These are phyloP conservation scores for Pyricularia grisea DNA, from an alignment of 2,329 filamentous ascomycete species.

Conservation along the genomic window DNA sequence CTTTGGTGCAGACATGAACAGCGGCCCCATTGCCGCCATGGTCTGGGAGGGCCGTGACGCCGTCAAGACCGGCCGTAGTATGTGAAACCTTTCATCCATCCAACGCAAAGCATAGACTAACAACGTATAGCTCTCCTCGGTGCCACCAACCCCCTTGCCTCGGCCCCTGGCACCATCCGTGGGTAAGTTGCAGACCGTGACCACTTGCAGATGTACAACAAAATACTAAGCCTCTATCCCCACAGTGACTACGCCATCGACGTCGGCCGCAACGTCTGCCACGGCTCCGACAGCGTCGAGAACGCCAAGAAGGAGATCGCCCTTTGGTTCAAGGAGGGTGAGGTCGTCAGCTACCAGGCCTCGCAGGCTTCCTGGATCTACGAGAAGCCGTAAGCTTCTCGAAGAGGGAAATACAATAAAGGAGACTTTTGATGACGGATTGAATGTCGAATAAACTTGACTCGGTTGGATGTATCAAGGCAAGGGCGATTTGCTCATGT, in stretches of 20 bases:
- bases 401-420: not conserved
- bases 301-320: slow-evolving; percentile 99
- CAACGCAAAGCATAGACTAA: slow-evolving; percentile 9
- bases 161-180: slow-evolving; percentile 93
- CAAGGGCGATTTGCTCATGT: not conserved
- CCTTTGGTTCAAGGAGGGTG: slow-evolving; percentile 91
- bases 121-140: slow-evolving; percentile 66
- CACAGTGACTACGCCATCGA: slow-evolving; percentile 69
- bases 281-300: slow-evolving; percentile 98
- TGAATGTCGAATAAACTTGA: not conserved
- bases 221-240: not conserved
- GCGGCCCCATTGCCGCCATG: slow-evolving; percentile 97
- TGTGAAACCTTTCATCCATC: slow-evolving; percentile 20
- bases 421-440: not conserved
- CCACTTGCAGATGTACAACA: not conserved
- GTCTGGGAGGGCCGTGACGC: slow-evolving; percentile 98
- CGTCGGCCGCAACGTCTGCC: slow-evolving; percentile 97
- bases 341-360: slow-evolving; percentile 77
- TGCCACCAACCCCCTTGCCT: slow-evolving; percentile 96
- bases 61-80: slow-evolving; percentile 95
- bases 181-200: not conserved
- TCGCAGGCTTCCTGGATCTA: slow-evolving; percentile 91
- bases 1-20: slow-evolving; percentile 70
- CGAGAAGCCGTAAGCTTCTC: slow-evolving; percentile 61
- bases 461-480: not conserved